phyloP scores from a whole-genome alignment of 2,329 filamentous ascomycete species.

The Ceratocystis papillata region DNA sequence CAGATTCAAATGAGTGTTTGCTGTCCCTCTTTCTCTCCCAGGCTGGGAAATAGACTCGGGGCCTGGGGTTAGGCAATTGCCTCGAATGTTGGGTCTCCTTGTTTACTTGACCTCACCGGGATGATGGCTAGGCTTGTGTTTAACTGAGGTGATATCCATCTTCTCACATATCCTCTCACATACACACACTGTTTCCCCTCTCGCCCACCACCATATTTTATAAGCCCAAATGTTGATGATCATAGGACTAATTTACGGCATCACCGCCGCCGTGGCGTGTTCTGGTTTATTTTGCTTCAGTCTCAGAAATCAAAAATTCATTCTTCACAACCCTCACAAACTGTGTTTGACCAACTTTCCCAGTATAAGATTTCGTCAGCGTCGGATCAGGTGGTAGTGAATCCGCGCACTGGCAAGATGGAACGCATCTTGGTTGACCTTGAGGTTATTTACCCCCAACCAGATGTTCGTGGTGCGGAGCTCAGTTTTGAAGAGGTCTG shows the following conservation, averaged over 20 bases:
- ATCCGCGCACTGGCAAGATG: conserved; percentile 68
- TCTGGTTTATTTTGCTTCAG: conserved; percentile 40
- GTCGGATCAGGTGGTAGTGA: conserved; percentile 67
- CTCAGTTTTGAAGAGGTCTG: conserved; percentile 86
- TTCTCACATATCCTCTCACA: neutral
- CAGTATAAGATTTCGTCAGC: conserved; percentile 59
- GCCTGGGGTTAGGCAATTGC: conserved; percentile 26
- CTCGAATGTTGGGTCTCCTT: conserved; percentile 23
- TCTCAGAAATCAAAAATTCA: conserved; percentile 38
- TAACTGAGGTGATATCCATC: neutral
- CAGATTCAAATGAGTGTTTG: neutral
- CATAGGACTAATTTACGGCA: conserved; percentile 81
- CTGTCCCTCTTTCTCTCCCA: conserved; percentile 24
- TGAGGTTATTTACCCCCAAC: conserved; percentile 71
- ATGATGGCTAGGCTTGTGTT: neutral
- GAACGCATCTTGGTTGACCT: conserved; percentile 84
- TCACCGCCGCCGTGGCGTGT: conserved; percentile 24
- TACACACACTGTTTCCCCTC: neutral
- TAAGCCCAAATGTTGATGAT: conserved; percentile 65
- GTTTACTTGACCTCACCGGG: neutral
- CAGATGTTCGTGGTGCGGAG: conserved; percentile 59
- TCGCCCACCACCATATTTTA: conserved; percentile 29
- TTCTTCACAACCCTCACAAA: conserved; percentile 19
- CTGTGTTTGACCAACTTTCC: conserved; percentile 40
- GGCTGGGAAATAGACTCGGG: neutral